Base-by-base conservation (phyloP, 148 eudicot genomes). In the Rhododendron vialii region DNA sequence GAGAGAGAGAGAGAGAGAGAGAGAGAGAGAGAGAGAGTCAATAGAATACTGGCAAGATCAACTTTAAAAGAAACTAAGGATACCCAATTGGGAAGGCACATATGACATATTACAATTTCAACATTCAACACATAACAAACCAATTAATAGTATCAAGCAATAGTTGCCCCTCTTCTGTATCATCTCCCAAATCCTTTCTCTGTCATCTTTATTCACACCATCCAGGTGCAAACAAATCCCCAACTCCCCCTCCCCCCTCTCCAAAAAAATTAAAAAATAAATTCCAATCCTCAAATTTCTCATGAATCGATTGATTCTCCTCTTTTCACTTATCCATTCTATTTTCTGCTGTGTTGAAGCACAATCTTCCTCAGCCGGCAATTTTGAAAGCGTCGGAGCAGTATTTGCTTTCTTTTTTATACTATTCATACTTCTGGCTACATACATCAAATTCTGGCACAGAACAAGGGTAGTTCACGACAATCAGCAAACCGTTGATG, bases 361-460 rank as follows among this genome's bases (percentile, higher is more conserved):
- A 55, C 88, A 89, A 86, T 36, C 88, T 55, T 86, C 82, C 36
- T 73, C 86, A 47, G 65, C 71, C 43, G 22, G 59, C 83, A 90
- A 83, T 57, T 92, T 94, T 84, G 92, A 98, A 38, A 97, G 96
- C 47, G 82, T 97, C 14, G 96, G 92, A 7, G 92, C 90, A 2
- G 96, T 92, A 7, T 86, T 93, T 13, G 95, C 91, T 7, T 87
- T 94, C 41, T 90, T 95, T 1, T 69, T 94, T 17, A 50, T 93
- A 80, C 89, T 93, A 91, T 92, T 94, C 7, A 88, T 92, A 73
- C 4, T 92, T 24, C 91, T 95, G 11, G 81, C 93, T 26, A 50
- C 90, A 15, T 96, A 92, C 51, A 93, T 94, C 9, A 95, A 90
- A 53, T 91, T 87, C 82, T 94, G 93, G 76, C 88, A 89, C 81